Evolutionary conservation across 2,329 filamentous ascomycete species (phyloP).

Genomic region (Aureobasidium pullulans): DNA sequence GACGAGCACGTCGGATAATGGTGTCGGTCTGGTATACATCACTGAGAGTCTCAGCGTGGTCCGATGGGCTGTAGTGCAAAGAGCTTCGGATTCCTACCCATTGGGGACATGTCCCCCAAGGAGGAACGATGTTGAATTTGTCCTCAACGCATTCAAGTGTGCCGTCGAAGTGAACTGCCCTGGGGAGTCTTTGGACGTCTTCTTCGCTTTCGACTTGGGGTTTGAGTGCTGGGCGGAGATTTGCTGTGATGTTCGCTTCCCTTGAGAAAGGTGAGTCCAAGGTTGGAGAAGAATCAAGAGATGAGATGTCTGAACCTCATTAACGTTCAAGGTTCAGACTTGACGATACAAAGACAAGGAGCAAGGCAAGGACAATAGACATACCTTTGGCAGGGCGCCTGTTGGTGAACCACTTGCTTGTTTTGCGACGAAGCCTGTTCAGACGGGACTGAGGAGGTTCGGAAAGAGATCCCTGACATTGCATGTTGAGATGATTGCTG

Average conservation of each 20-base stretch:
- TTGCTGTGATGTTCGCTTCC: not conserved
- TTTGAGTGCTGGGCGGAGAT: not conserved
- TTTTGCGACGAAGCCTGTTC: not conserved
- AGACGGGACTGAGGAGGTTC: not conserved
- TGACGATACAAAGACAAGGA: not conserved
- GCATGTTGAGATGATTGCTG: not conserved
- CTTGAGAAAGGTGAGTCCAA: not conserved
- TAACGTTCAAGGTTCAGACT: slow-evolving; percentile 2
- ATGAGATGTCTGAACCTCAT: not conserved
- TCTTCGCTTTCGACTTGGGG: not conserved
- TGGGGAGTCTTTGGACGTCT: not conserved
- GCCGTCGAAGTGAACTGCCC: slow-evolving; percentile 12
- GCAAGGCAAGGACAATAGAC: not conserved
- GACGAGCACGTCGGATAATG: not conserved
- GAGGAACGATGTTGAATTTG: not conserved
- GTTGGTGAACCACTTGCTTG: not conserved
- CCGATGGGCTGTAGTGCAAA: slow-evolving; percentile 2
- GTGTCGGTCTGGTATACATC: not conserved
- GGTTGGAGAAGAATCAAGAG: not conserved
- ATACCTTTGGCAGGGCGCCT: slow-evolving; percentile 2
- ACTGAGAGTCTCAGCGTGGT: slow-evolving; percentile 6
- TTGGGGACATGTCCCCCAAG: not conserved
- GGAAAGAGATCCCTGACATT: not conserved
- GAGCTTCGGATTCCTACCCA: slow-evolving; percentile 5
- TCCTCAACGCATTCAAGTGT: slow-evolving; percentile 13